Percentiles rank a stretch among this genome's conserved stretches.
Evolutionary conservation across 257 asterid species (phyloP).

Genomic region (Ocimum tenuiflorum): DNA sequence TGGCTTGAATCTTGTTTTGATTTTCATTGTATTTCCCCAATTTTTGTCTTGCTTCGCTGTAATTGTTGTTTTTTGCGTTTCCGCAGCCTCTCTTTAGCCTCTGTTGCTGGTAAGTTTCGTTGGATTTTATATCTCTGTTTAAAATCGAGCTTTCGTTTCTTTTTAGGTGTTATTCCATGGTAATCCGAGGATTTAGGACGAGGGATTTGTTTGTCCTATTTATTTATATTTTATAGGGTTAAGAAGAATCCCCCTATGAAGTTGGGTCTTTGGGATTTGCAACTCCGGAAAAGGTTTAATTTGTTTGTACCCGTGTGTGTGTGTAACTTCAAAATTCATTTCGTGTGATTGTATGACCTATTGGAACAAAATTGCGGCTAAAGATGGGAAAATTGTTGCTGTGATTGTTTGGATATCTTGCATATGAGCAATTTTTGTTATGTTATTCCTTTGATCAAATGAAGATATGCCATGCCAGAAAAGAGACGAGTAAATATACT

Average conservation of each 20-base stretch:
- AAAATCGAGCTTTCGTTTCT: not conserved
- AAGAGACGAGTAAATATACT: not conserved
- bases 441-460: not conserved
- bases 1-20: constrained; percentile 15
- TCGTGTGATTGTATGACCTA: not conserved
- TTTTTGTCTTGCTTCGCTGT: constrained; percentile 7
- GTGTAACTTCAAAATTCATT: not conserved
- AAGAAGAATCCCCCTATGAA: not conserved
- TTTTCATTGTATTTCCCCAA: constrained; percentile 1
- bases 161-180: constrained; percentile 5
- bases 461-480: not conserved
- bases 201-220: not conserved
- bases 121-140: not conserved
- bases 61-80: constrained; percentile 3
- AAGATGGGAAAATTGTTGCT: constrained; percentile 2
- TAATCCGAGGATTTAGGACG: constrained; percentile 15
- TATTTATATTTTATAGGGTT: not conserved
- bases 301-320: not conserved
- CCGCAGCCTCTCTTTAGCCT: constrained; percentile 17
- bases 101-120: constrained; percentile 24
- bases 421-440: not conserved
- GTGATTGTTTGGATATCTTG: constrained; percentile 4
- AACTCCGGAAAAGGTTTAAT: not conserved
- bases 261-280: constrained; percentile 12
- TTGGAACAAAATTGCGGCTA: constrained; percentile 4